Evolutionary conservation across 2,329 filamentous ascomycete genomes (phyloP), one percentile per base, ranked within the genome.

Genomic region (Grosmannia serpens): DNA sequence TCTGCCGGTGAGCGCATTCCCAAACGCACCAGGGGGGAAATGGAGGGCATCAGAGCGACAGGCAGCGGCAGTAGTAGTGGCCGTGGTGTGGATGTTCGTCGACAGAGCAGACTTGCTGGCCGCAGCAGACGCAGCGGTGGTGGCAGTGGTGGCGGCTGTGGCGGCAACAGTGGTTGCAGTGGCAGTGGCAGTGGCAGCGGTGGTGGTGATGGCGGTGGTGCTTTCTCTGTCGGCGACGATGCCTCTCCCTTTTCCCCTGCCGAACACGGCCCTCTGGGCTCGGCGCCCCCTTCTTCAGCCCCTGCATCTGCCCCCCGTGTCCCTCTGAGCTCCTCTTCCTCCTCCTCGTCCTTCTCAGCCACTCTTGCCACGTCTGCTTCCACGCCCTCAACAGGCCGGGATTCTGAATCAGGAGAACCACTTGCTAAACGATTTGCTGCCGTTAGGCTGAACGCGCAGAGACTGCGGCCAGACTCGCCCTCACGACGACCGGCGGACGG

Each of bases 1-100:
- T 88, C 91, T 84, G 91, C 89, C 82, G 90, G 91, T 95, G 91
- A 96, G 88, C 87, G 87, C 84, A 84, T 87, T 83, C 86, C 85
- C 74, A 95, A 94, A 81, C 88, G 83, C 70, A 69, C 67, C 70
- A 70, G 69, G 73, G 65, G 65, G 67, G 69, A 63, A 67, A 61
- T 65, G 64, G 66, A 61, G 47, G 59, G 54, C 57, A 22, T 58
- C 35, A 60, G 59, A 35, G 22, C 35, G 44, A 44, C 3, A 11
- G 20, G 41, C 38, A 38, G 54, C 53, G 33, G 46, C 20, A 53
- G 35, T 46, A 24, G 53, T 5, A 22, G n/a, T 5, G 10, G 38
- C 6, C 20, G 35, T 49, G 59, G 53, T 20, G 11, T 3, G 10
- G 33, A 31, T 41, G 41, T 13, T 15, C 35, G 26, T 38, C 51